These are phyloP conservation scores for Beta lomatogona DNA, from an alignment of 179 eudicot species.

Conservation along the genomic window DNA sequence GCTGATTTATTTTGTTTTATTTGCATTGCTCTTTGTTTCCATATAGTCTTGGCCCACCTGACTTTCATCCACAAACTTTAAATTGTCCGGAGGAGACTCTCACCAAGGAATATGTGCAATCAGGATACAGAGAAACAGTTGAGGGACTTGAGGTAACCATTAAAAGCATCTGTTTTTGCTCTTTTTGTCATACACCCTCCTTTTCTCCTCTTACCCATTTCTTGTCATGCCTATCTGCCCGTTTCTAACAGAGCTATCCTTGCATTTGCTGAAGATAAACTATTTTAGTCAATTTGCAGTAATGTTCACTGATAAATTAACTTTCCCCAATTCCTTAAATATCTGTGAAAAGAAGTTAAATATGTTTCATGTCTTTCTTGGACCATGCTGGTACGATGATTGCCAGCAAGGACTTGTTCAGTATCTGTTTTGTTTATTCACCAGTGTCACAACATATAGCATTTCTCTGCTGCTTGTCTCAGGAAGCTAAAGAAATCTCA, in stretches of 20 bases:
- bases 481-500: conserved; percentile 54
- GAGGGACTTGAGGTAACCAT: too few relatives aligned
- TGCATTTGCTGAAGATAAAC: not conserved
- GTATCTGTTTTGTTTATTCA: not conserved
- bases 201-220: not conserved
- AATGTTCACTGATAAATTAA: not conserved
- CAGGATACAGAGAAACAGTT: too few relatives aligned
- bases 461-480: not conserved
- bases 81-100: too few relatives aligned
- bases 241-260: not conserved
- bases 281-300: not conserved
- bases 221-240: not conserved
- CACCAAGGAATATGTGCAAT: too few relatives aligned
- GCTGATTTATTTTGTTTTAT: not conserved
- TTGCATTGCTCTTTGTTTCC: conserved; percentile 8
- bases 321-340: not conserved
- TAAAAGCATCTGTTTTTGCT: too few relatives aligned
- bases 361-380: not conserved
- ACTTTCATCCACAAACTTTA: too few relatives aligned
- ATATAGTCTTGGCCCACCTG: conserved; percentile 61
- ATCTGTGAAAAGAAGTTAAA: not conserved
- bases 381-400: not conserved
- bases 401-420: too few relatives aligned
- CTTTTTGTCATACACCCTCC: not conserved
- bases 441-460: not conserved